Conservation (phyloP, 2,329 filamentous ascomycete genomes). For the Paecilomyces formosus region DNA sequence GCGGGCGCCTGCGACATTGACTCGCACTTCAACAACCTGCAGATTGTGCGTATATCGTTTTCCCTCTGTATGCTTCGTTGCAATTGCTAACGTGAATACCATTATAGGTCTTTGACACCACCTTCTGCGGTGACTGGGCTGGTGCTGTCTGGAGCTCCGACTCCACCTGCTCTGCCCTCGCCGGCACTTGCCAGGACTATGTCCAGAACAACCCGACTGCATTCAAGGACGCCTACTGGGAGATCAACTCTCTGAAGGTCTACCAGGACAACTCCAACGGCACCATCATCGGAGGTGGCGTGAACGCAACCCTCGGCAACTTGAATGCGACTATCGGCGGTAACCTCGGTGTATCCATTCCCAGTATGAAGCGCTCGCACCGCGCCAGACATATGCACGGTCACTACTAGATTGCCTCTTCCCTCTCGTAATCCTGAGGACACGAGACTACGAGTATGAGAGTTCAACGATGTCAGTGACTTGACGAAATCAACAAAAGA, state of each 20-base stretch:
- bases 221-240: slow-evolving; percentile 70
- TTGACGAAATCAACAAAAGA: not conserved
- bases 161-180: slow-evolving; percentile 51
- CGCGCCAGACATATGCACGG: not conserved
- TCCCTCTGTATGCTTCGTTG: not conserved
- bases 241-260: slow-evolving; percentile 63
- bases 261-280: slow-evolving; percentile 37
- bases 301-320: slow-evolving; percentile 1
- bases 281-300: slow-evolving; percentile 2
- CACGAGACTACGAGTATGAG: not conserved
- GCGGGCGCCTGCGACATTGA: slow-evolving; percentile 64
- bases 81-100: slow-evolving; percentile 3
- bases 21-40: slow-evolving; percentile 61
- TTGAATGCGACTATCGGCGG: not conserved
- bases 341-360: no score
- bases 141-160: slow-evolving; percentile 58
- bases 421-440: not conserved
- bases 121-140: slow-evolving; percentile 85
- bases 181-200: slow-evolving; percentile 61
- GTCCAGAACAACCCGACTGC: slow-evolving; percentile 63
- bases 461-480: not conserved
- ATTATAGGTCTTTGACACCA: slow-evolving; percentile 56
- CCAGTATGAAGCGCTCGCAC: not conserved
- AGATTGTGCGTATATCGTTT: slow-evolving; percentile 44
- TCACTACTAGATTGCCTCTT: not conserved